phyloP scores from a whole-genome alignment of 148 eudicot genomes.

The Vaccinium myrtillus region DNA sequence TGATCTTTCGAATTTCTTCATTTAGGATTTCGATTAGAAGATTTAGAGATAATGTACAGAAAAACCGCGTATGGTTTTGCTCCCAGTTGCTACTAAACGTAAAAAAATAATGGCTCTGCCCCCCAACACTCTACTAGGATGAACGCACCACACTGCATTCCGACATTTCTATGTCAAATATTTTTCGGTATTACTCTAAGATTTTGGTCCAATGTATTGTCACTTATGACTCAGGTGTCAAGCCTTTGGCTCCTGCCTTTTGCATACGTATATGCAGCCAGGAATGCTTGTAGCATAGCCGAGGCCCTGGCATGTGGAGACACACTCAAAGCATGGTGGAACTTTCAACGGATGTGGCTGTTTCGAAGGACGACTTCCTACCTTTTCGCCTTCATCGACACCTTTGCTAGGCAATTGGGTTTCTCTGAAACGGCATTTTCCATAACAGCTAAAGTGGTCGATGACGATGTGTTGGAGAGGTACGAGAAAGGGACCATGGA shows the following conservation, averaged over 20 bases:
- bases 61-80: too few relatives aligned
- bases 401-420: slow-evolving; percentile 25
- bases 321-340: slow-evolving; percentile 44
- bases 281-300: slow-evolving; percentile 21
- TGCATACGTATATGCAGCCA: slow-evolving; percentile 29
- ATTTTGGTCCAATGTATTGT: not conserved
- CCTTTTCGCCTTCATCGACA: slow-evolving; percentile 33
- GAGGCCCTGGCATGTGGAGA: slow-evolving; percentile 35
- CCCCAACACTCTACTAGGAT: not conserved
- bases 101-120: not conserved
- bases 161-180: not conserved
- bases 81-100: too few relatives aligned
- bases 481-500: slow-evolving; percentile 34
- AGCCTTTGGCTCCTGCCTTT: slow-evolving; percentile 44
- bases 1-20: too few relatives aligned
- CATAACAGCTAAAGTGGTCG: slow-evolving; percentile 35
- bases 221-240: slow-evolving; percentile 26
- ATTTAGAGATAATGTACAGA: not conserved
- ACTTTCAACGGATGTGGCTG: slow-evolving; percentile 40
- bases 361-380: slow-evolving; percentile 34
- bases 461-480: slow-evolving; percentile 26
- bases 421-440: slow-evolving; percentile 28
- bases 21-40: not conserved
- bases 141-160: not conserved
- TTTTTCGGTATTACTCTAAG: not conserved